Evolutionary conservation across 148 eudicot species (phyloP).

Genomic region (Cornus kousa): DNA sequence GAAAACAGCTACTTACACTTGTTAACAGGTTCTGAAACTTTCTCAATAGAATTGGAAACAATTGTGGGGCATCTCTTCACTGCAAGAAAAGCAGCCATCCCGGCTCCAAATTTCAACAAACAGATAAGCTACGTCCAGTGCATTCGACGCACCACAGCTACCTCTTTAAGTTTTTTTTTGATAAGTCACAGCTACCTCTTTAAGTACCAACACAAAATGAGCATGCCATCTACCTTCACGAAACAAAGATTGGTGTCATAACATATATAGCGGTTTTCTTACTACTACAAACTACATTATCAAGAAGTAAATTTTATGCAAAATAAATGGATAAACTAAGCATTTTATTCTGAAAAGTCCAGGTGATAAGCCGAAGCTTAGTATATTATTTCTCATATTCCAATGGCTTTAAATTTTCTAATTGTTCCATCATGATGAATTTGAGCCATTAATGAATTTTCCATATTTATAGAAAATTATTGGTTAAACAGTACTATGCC

Average conservation of each 20-base stretch:
- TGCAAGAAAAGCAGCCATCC: constrained; percentile 17
- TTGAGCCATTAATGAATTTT: no score
- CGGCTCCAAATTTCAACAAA: constrained; percentile 1
- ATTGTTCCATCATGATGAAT: no score
- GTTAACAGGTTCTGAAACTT: neutral
- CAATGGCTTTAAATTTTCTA: neutral
- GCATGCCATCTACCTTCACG: neutral
- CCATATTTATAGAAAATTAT: no score
- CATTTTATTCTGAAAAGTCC: neutral
- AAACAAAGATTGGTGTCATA: neutral
- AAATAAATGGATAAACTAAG: no score
- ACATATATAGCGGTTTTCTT: neutral
- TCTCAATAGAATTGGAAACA: constrained; percentile 9
- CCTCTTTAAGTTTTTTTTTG: neutral
- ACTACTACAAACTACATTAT: neutral
- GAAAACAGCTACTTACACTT: constrained; percentile 9
- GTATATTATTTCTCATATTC: neutral
- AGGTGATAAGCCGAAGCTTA: neutral
- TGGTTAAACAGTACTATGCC: neutral
- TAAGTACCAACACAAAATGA: neutral
- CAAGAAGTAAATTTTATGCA: neutral
- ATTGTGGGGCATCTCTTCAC: constrained; percentile 9
- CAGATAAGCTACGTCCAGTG: neutral
- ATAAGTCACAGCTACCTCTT: neutral
- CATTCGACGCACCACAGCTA: neutral